Conservation (phyloP, 345 rosid genomes). For the Hibiscus mutabilis region DNA sequence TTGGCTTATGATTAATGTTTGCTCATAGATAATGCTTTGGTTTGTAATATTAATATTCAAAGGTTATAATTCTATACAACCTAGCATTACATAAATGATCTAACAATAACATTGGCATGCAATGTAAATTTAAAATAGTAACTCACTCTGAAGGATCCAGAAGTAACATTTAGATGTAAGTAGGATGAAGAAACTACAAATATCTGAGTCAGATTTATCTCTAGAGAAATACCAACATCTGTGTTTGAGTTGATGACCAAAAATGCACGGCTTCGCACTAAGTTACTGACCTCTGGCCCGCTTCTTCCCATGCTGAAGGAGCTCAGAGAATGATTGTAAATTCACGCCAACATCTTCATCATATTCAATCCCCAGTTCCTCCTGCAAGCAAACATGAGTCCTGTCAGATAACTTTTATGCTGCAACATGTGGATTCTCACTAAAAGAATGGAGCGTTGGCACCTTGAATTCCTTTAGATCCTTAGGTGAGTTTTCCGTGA, state of each 20-base stretch:
- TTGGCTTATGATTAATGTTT: neutral
- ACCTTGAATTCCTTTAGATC: conserved; percentile 87
- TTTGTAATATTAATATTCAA: neutral
- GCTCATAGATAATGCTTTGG: neutral
- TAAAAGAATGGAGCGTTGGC: neutral
- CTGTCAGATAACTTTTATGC: conserved; percentile 7
- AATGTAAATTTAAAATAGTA: conserved; percentile 4
- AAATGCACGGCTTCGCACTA: conserved; percentile 5
- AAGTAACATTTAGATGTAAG: conserved; percentile 4
- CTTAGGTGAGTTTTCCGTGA: conserved; percentile 77
- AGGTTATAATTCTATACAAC: neutral
- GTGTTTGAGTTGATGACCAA: conserved; percentile 5
- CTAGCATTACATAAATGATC: neutral
- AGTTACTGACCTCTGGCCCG: conserved; percentile 39
- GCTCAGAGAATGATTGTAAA: conserved; percentile 53
- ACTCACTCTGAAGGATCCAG: neutral
- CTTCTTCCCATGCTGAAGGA: conserved; percentile 55
- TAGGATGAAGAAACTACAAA: conserved; percentile 23
- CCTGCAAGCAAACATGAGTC: conserved; percentile 42
- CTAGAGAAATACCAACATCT: conserved; percentile 1
- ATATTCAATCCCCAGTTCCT: conserved; percentile 80
- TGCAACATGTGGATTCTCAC: conserved; percentile 1
- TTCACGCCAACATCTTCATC: conserved; percentile 80
- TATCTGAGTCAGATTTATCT: neutral
- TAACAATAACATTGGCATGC: neutral